These are phyloP conservation scores for Candolleomyces efflorescens DNA, from an alignment of 768 basidiomycete genomes.

Conservation along the genomic window DNA sequence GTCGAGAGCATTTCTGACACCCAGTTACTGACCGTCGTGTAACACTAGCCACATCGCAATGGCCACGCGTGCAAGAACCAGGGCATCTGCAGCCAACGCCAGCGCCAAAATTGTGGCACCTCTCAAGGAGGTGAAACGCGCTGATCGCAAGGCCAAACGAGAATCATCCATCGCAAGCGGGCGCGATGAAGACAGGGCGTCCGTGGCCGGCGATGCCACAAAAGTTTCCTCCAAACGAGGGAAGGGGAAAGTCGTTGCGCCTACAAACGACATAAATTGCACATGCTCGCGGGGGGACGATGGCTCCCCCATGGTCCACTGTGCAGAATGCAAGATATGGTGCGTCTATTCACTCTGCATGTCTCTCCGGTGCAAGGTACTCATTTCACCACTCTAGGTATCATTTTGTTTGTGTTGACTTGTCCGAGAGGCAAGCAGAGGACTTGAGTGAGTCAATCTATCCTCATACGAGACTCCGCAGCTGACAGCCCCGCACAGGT, in stretches of 20 bases:
- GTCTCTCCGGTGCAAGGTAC: constrained; percentile 1
- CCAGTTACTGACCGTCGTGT: background rate
- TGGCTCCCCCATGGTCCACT: constrained; percentile 78
- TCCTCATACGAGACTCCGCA: constrained; percentile 11
- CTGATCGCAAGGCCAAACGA: constrained; percentile 8
- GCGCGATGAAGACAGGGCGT: constrained; percentile 19
- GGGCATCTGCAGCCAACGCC: constrained; percentile 24
- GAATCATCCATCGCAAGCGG: background rate
- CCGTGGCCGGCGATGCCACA: constrained; percentile 17
- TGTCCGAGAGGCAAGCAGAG: constrained; percentile 61
- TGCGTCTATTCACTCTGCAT: constrained; percentile 26
- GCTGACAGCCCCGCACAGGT: constrained; percentile 32
- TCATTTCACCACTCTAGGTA: constrained; percentile 48
- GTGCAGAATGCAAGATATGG: constrained; percentile 72
- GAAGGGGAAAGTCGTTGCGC: constrained; percentile 8
- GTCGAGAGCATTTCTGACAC: background rate
- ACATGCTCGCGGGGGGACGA: constrained; percentile 67
- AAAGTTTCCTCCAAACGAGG: constrained; percentile 11
- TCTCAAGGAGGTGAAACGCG: background rate
- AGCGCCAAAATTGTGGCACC: constrained; percentile 12
- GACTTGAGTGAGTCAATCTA: constrained; percentile 63
- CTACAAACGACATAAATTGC: constrained; percentile 41
- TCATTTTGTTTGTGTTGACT: constrained; percentile 73
- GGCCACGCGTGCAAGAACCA: constrained; percentile 45
- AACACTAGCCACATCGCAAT: constrained; percentile 18